Conservation (phyloP, 78 protist species). For the Reticulomyxa filosa region DNA sequence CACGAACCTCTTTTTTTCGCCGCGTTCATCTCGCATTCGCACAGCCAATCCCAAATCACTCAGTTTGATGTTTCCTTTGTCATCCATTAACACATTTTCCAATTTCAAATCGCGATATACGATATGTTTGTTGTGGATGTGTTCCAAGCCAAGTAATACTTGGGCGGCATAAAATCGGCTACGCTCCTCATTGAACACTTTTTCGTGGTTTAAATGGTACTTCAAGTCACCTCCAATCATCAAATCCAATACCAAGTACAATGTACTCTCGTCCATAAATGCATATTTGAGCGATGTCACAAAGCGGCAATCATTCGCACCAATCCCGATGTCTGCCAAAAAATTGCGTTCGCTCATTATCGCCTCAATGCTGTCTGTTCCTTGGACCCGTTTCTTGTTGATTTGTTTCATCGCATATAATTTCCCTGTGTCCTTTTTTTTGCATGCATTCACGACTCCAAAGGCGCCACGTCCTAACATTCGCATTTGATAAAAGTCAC, state of each 20-base stretch:
- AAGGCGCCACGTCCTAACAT: not conserved
- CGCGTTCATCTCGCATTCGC: not conserved
- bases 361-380: too few relatives aligned
- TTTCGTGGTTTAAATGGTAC: not conserved
- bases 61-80: not conserved
- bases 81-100: slow-evolving; percentile 11
- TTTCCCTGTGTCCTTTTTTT: not conserved
- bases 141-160: slow-evolving; percentile 1
- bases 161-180: slow-evolving; percentile 7
- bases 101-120: slow-evolving; percentile 1
- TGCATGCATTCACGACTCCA: not conserved
- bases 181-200: not conserved
- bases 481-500: not conserved
- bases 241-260: slow-evolving; percentile 7
- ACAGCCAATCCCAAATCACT: slow-evolving; percentile 6
- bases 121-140: not conserved
- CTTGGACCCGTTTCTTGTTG: not conserved
- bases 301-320: too few relatives aligned
- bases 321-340: too few relatives aligned
- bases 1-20: too few relatives aligned
- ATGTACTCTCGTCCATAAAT: not conserved
- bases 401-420: slow-evolving; percentile 1
- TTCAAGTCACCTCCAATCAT: slow-evolving; percentile 10
- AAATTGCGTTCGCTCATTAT: too few relatives aligned
- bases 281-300: too few relatives aligned